These are phyloP conservation scores for Colletotrichum chlorophyti DNA, from an alignment of 2,329 filamentous ascomycete species.

Conservation along the genomic window DNA sequence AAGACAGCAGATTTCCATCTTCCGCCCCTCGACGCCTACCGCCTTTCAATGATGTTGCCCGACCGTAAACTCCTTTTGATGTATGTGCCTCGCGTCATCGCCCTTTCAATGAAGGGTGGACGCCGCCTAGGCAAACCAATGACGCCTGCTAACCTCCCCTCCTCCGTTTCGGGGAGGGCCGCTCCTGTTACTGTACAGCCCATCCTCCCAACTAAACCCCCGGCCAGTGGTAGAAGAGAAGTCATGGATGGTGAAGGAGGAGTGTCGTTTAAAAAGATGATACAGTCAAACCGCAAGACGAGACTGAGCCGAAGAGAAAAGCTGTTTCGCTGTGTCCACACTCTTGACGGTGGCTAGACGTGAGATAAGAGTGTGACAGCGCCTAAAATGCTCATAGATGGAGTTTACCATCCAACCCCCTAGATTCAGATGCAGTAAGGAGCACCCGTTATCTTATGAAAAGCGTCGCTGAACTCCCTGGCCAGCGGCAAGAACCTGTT, in stretches of 20 bases:
- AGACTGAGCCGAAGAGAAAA: not conserved
- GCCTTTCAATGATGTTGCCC: conserved; percentile 34
- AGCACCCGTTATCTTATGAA: conserved; percentile 50
- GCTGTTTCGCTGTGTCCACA: not conserved
- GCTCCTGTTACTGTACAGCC: conserved; percentile 13
- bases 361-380: not conserved
- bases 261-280: conserved; percentile 22
- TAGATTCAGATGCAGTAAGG: not conserved
- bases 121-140: conserved; percentile 19
- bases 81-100: conserved; percentile 46
- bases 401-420: not conserved
- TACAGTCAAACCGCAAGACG: conserved; percentile 15
- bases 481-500: conserved; percentile 60
- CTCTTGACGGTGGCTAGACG: not conserved
- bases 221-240: not conserved
- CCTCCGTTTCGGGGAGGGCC: conserved; percentile 7
- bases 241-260: conserved; percentile 5
- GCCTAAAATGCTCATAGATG: not conserved
- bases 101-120: conserved; percentile 21
- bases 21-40: conserved; percentile 21
- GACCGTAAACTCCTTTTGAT: conserved; percentile 51
- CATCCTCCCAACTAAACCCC: not conserved
- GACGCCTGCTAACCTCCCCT: conserved; percentile 19
- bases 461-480: conserved; percentile 63
- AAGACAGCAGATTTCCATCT: not conserved